These are phyloP conservation scores for Colletotrichum melonis DNA, from an alignment of 2,329 filamentous ascomycete genomes.

Conservation along the genomic window DNA sequence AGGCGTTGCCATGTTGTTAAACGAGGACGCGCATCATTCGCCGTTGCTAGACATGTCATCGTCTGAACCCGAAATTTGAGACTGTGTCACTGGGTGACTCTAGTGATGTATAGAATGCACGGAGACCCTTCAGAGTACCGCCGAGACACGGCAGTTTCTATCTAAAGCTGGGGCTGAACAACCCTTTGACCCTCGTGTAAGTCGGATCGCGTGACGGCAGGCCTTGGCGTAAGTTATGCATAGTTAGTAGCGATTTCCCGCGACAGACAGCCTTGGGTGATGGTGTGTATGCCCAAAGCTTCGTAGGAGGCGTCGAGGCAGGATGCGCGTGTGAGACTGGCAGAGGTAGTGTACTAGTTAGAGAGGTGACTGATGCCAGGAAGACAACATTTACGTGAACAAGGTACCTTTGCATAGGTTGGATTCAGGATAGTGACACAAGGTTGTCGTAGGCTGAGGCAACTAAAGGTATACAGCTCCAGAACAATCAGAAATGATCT, in stretches of 20 bases:
- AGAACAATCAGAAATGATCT: neutral
- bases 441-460: neutral
- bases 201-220: neutral
- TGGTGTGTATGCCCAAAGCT: conserved; percentile 21
- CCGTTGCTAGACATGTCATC: neutral
- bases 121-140: neutral
- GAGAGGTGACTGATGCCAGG: neutral
- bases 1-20: neutral
- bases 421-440: neutral
- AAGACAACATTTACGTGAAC: neutral
- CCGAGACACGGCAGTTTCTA: neutral
- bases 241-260: neutral
- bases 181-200: neutral
- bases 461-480: neutral
- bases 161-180: neutral
- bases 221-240: neutral
- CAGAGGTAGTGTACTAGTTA: neutral
- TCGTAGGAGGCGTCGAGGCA: conserved; percentile 6
- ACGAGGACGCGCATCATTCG: neutral
- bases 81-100: neutral
- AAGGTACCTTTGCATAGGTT: neutral
- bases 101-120: neutral
- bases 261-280: conserved; percentile 29
- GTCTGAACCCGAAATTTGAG: neutral
- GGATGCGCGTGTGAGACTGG: neutral